Percentiles rank a stretch among this genome's conserved stretches.
Evolutionary conservation across 179 eudicot genomes (phyloP).

Genomic region (Amaranthus tricolor): DNA sequence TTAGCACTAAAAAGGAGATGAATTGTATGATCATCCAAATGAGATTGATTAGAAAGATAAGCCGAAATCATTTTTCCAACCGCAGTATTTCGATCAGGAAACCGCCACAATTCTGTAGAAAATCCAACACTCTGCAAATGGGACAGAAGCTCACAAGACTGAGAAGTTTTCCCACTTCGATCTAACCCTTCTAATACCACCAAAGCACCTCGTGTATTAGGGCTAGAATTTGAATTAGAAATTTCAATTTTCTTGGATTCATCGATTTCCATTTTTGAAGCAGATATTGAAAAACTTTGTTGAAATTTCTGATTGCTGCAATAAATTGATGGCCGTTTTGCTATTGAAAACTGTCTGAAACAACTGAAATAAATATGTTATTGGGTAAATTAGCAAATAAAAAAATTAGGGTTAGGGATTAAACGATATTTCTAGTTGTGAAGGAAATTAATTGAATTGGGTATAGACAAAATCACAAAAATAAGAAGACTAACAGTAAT

Average conservation of each 20-base stretch:
- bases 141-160: constrained; percentile 48
- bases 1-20: constrained; percentile 91
- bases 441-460: neutral
- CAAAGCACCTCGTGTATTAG: constrained; percentile 67
- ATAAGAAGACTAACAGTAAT: constrained; percentile 7
- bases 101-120: constrained; percentile 77
- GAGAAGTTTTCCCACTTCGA: constrained; percentile 94
- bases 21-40: constrained; percentile 75
- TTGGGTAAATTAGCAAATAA: too few relatives aligned
- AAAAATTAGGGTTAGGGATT: neutral
- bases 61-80: constrained; percentile 87
- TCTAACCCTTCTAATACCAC: constrained; percentile 92
- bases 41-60: constrained; percentile 70
- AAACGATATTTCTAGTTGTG: neutral
- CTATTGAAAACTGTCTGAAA: neutral
- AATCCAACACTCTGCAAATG: constrained; percentile 58
- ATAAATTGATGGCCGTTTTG: neutral
- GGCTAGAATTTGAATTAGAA: neutral
- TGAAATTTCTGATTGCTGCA: neutral
- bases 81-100: constrained; percentile 76
- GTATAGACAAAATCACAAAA: neutral
- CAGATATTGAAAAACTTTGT: constrained; percentile 33
- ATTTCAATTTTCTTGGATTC: constrained; percentile 7
- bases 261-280: constrained; percentile 47
- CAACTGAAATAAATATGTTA: constrained; percentile 5